phyloP scores from a whole-genome alignment of 768 basidiomycete genomes.

The Auricularia sp. region DNA sequence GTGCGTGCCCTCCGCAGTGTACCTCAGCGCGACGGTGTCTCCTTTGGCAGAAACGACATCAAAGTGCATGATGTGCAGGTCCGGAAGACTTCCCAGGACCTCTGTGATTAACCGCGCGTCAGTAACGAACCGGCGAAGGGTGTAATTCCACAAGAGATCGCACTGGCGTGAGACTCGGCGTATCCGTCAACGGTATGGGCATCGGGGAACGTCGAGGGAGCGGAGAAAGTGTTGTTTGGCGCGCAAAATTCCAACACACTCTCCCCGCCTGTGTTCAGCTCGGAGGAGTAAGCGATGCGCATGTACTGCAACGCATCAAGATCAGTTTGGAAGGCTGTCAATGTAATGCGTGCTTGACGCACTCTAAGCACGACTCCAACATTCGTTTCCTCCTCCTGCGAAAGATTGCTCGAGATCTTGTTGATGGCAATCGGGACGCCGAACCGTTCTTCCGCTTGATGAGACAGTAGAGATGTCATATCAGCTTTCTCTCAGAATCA shows the following conservation, averaged over 20 bases:
- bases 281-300: neutral
- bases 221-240: neutral
- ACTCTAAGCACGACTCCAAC: neutral
- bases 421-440: conserved; percentile 2
- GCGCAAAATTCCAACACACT: conserved; percentile 1
- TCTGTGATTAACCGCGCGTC: neutral
- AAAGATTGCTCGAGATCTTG: neutral
- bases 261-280: conserved; percentile 1
- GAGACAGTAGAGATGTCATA: neutral
- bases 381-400: neutral
- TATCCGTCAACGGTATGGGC: conserved; percentile 3
- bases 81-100: neutral
- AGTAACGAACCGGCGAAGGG: too few species aligned
- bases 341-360: neutral
- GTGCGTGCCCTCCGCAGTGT: conserved; percentile 3
- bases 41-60: conserved; percentile 2
- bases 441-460: neutral
- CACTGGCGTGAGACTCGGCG: neutral
- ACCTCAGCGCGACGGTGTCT: neutral
- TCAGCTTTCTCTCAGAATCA: neutral
- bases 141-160: neutral
- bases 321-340: neutral
- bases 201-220: neutral
- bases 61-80: conserved; percentile 4
- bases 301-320: too few species aligned